Evolutionary conservation across 2,329 filamentous ascomycete species (phyloP).

Genomic region (Pseudogymnoascus sp.): DNA sequence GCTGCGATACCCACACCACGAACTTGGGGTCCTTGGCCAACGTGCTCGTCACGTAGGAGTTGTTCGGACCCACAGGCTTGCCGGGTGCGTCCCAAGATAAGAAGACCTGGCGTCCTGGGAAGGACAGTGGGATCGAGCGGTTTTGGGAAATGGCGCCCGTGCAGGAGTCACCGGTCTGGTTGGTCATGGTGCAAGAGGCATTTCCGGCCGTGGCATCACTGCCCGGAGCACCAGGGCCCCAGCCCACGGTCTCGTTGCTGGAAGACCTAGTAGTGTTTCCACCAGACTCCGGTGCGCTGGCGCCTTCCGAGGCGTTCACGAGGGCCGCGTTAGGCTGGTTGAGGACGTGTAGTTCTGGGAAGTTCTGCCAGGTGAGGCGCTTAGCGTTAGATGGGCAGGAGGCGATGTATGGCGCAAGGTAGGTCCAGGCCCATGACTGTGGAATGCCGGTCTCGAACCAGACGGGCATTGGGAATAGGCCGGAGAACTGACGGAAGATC

Average conservation of each 20-base stretch:
- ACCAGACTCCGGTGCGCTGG: not conserved
- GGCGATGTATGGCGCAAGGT: constrained; percentile 72
- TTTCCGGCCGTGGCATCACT: constrained; percentile 31
- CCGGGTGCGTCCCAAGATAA: constrained; percentile 67
- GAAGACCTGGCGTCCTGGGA: constrained; percentile 63
- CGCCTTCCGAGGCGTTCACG: constrained; percentile 39
- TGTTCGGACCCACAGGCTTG: constrained; percentile 65
- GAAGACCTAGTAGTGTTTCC: constrained; percentile 39
- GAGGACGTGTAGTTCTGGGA: constrained; percentile 60
- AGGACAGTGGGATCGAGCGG: constrained; percentile 61
- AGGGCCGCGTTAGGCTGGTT: constrained; percentile 72
- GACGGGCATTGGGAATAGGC: constrained; percentile 71
- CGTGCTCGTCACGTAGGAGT: constrained; percentile 64
- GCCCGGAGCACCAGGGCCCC: constrained; percentile 33
- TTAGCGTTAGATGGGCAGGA: constrained; percentile 66
- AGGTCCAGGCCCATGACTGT: constrained; percentile 78
- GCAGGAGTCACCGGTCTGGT: constrained; percentile 48
- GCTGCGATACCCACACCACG: constrained; percentile 68
- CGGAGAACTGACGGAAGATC: constrained; percentile 75
- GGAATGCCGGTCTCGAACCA: constrained; percentile 76
- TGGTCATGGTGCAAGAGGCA: constrained; percentile 51
- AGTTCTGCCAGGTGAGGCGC: constrained; percentile 76
- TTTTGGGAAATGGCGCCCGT: constrained; percentile 58
- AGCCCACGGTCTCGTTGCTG: constrained; percentile 55
- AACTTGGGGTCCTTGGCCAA: constrained; percentile 52